Evolutionary conservation across 441 rosid species (phyloP).

Genomic region (Arabidopsis hybrid): DNA sequence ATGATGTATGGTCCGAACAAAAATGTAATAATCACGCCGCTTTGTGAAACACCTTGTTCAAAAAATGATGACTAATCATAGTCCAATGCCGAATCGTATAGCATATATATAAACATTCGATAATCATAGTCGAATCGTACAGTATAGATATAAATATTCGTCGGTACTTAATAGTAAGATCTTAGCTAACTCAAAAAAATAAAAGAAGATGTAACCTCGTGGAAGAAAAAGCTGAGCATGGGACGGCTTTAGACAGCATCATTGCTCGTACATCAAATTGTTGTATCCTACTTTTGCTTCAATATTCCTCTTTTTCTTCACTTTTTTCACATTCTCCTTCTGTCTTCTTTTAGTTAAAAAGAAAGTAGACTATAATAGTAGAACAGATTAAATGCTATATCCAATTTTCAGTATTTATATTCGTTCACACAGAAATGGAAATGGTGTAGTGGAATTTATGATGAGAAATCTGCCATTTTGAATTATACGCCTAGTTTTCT

Average conservation of each 20-base stretch:
- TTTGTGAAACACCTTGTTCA: slow-evolving; percentile 37
- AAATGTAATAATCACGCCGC: slow-evolving; percentile 29
- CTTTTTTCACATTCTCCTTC: slow-evolving; percentile 33
- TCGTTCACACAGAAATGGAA: slow-evolving; percentile 16
- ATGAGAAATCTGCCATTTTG: slow-evolving; percentile 25
- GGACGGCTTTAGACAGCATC: slow-evolving; percentile 45
- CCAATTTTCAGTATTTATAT: slow-evolving; percentile 8
- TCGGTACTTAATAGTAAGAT: slow-evolving; percentile 4
- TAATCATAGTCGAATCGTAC: slow-evolving; percentile 5
- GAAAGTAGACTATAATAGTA: slow-evolving; percentile 24
- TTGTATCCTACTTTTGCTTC: slow-evolving; percentile 38
- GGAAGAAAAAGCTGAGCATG: slow-evolving; percentile 49
- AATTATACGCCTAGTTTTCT: slow-evolving; percentile 40
- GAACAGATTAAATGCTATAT: slow-evolving; percentile 19
- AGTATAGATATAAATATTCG: slow-evolving; percentile 15
- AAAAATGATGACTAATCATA: slow-evolving; percentile 39
- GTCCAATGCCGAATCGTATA: slow-evolving; percentile 24
- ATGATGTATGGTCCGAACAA: slow-evolving; percentile 38
- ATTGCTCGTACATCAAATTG: slow-evolving; percentile 44
- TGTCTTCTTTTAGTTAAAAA: slow-evolving; percentile 29
- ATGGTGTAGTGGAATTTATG: slow-evolving; percentile 35
- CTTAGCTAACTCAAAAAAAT: slow-evolving; percentile 5
- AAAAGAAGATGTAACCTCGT: slow-evolving; percentile 28
- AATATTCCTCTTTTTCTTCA: slow-evolving; percentile 39
- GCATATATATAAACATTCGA: not conserved